These are phyloP conservation scores for Starmerella bombicola DNA, from an alignment of 805 yeast genomes.

Conservation along the genomic window DNA sequence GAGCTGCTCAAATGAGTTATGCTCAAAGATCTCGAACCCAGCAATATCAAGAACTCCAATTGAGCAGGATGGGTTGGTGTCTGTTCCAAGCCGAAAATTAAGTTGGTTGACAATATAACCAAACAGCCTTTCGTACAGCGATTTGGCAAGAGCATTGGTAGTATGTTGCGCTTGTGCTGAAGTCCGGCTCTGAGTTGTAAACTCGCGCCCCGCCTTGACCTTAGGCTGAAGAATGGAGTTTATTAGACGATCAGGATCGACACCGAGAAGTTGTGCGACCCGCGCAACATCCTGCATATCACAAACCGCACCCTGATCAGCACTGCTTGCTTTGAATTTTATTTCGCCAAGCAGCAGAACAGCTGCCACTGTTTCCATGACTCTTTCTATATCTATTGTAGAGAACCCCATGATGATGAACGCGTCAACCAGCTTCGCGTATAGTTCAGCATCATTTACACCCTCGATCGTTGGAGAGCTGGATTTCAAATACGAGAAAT, in stretches of 20 bases:
- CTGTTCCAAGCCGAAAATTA: conserved; percentile 45
- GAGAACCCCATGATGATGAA: conserved; percentile 63
- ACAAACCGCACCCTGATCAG: conserved; percentile 64
- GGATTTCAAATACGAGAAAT: conserved; percentile 46
- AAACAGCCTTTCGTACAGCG: conserved; percentile 74
- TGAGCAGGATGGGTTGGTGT: conserved; percentile 30
- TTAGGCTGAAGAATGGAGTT: conserved; percentile 61
- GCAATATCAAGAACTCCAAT: conserved; percentile 95
- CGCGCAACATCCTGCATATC: conserved; percentile 40
- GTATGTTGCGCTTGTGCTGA: conserved; percentile 69
- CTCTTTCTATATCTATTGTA: conserved; percentile 39
- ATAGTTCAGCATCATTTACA: conserved; percentile 65
- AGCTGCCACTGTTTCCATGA: conserved; percentile 57
- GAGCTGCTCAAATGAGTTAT: conserved; percentile 89
- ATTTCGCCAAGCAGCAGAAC: conserved; percentile 80
- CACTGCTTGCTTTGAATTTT: conserved; percentile 46
- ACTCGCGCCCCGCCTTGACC: conserved; percentile 84
- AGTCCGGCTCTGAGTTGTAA: conserved; percentile 64
- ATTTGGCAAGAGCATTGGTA: conserved; percentile 77
- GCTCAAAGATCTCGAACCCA: conserved; percentile 93
- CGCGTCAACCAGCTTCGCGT: conserved; percentile 48
- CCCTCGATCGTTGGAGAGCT: conserved; percentile 50
- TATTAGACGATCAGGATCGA: conserved; percentile 41
- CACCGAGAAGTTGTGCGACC: conserved; percentile 54
- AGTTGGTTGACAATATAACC: conserved; percentile 63